Base-by-base conservation (phyloP, 148 eudicot genomes). In the Vaccinium vitisidaea region DNA sequence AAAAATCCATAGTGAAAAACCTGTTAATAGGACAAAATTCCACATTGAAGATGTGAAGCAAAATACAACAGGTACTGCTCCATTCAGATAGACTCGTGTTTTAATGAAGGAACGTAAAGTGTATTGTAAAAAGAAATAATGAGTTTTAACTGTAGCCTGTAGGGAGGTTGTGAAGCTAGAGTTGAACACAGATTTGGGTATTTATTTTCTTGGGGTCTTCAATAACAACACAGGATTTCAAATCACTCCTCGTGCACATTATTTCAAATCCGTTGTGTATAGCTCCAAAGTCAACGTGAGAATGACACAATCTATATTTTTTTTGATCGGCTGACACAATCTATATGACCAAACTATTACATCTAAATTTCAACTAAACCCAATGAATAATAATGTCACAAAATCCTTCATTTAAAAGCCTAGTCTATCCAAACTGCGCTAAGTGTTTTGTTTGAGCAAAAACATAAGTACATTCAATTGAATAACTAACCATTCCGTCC, bases 1-100 rank as follows among this genome's bases (percentile, higher is more conserved):
- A 90, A 84, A 53, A 83, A 59, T 30, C 98, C 98, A 78, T 93
- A 94, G 85, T 95, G 98, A 87, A 87, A 90, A 84, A 95, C 95
- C 97, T 95, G 76, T 79, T 10, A 70, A 43, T 43, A 30, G 9
- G 53, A 83, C 0, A 8, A 84, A 10, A 1, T 27, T 36, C 23
- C 55, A 80, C 50, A 53, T 59, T 46, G 5, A 71, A 71, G 48
- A 84, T 21, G 2, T 36, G 43, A 49, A 53, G 27, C 48, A 25
- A 32, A 75, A 12, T 32, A 59, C 52, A 63, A 46, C 15, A 43
- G 76, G 48, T 30, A 70, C 3, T 1, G 75, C 43, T 71, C 43
- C 21, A 32, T 71, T 3, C 11, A 5, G 19, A 30, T 71, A 71
- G 43, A 71, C 32, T 4, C 0, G 0, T 5, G 15, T 71, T 71